These are phyloP conservation scores for Apiospora kogelbergensis DNA, from an alignment of 2,329 filamentous ascomycete species.

Conservation along the genomic window DNA sequence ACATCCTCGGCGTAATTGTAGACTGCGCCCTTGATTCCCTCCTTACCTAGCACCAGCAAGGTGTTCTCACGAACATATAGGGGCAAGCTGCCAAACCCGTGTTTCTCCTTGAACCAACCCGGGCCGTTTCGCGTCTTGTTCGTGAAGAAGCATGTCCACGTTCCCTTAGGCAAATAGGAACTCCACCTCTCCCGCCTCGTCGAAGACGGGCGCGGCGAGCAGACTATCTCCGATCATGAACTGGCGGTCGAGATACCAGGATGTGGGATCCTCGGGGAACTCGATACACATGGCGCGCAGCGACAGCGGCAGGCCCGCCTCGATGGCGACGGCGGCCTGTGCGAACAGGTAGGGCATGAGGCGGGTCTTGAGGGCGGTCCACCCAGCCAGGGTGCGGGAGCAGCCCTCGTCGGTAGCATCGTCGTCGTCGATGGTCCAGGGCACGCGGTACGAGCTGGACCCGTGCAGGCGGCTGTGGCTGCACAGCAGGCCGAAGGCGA, in stretches of 20 bases:
- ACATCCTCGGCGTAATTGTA: conserved; percentile 48
- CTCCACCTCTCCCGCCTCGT: conserved; percentile 62
- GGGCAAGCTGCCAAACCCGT: conserved; percentile 58
- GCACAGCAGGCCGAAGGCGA: conserved; percentile 72
- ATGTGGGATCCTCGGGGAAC: conserved; percentile 68
- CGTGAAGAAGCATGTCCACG: conserved; percentile 50
- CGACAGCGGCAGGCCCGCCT: conserved; percentile 58
- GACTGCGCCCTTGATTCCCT: conserved; percentile 39
- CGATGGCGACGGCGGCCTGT: conserved; percentile 41
- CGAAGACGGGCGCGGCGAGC: conserved; percentile 66
- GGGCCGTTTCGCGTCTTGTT: conserved; percentile 49
- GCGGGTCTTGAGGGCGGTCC: conserved; percentile 50
- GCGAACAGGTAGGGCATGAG: conserved; percentile 53
- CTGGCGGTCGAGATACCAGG: conserved; percentile 67
- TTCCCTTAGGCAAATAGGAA: conserved; percentile 60
- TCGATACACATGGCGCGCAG: conserved; percentile 68
- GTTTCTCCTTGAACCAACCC: conserved; percentile 60
- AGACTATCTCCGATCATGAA: conserved; percentile 71
- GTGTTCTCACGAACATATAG: conserved; percentile 58
- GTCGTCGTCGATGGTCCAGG: conserved; percentile 69
- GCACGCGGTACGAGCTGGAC: conserved; percentile 70
- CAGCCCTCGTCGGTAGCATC: conserved; percentile 55
- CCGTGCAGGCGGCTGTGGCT: conserved; percentile 71
- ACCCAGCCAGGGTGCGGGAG: conserved; percentile 48
- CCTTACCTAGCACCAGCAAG: conserved; percentile 45